A percentile compares a stretch with the other conserved stretches of the same genome.
phyloP scores from a whole-genome alignment of 2,329 filamentous ascomycete genomes.

The Aureobasidium sp. region DNA sequence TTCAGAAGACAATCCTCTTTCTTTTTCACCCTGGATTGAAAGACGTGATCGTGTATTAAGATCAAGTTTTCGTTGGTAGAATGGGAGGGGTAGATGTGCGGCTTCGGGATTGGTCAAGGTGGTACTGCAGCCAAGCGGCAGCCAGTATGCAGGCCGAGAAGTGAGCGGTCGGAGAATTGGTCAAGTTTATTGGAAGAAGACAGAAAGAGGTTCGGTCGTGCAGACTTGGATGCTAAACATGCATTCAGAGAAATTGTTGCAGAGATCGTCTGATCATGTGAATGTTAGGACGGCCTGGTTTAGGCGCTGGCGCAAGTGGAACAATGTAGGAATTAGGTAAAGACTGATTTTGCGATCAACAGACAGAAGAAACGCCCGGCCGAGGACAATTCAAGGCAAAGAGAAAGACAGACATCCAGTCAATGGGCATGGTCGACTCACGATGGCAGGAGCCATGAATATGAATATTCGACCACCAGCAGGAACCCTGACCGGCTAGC shows the following conservation, averaged over 20 bases:
- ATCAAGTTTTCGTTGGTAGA: background rate
- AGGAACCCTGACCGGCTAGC: background rate
- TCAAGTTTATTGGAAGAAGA: background rate
- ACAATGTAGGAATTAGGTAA: background rate
- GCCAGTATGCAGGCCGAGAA: background rate
- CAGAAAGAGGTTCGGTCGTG: background rate
- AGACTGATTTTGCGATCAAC: background rate
- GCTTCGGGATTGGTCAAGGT: background rate
- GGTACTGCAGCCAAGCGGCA: conserved; percentile 7
- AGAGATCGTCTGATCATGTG: conserved; percentile 4
- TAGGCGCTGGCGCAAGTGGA: background rate
- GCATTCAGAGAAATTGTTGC: background rate
- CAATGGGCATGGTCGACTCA: background rate
- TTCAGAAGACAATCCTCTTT: background rate
- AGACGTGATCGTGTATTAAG: background rate
- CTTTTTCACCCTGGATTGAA: background rate
- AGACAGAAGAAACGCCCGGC: background rate
- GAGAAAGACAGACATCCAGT: background rate
- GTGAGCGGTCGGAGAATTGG: background rate
- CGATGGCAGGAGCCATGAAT: background rate
- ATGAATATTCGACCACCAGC: background rate
- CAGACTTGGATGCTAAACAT: background rate
- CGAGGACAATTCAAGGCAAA: background rate
- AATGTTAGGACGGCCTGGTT: background rate
- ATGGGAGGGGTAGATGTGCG: background rate